Evolutionary conservation across 2,329 filamentous ascomycete genomes (phyloP).

Genomic region (Penicillium concentricum): DNA sequence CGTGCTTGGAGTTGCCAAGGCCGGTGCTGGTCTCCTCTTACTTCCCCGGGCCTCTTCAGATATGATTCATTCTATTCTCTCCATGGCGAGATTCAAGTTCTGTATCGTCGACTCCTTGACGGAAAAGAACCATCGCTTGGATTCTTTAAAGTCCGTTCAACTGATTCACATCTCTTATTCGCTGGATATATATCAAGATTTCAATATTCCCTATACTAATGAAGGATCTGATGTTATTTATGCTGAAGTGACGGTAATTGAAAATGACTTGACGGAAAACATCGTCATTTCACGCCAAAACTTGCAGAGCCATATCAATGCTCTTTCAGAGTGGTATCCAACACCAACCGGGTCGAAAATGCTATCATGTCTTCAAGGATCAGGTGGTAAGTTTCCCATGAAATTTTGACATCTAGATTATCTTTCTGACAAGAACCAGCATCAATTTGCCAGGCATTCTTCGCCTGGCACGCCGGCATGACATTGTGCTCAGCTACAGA

Average conservation of each 20-base stretch:
- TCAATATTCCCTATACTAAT: constrained; percentile 10
- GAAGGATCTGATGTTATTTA: constrained; percentile 61
- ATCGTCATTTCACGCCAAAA: constrained; percentile 75
- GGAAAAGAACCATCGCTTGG: neutral
- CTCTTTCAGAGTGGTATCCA: constrained; percentile 67
- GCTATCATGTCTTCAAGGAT: constrained; percentile 79
- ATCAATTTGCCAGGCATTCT: constrained; percentile 89
- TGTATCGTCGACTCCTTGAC: constrained; percentile 40
- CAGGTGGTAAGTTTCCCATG: constrained; percentile 55
- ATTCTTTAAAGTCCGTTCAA: constrained; percentile 9
- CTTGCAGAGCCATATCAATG: constrained; percentile 71
- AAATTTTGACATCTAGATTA: neutral
- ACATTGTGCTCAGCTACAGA: constrained; percentile 74
- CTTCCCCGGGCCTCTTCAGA: constrained; percentile 67
- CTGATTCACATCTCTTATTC: constrained; percentile 15
- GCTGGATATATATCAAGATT: constrained; percentile 14
- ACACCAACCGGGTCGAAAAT: constrained; percentile 56
- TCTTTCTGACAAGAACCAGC: constrained; percentile 46
- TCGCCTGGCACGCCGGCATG: constrained; percentile 75
- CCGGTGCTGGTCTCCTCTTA: constrained; percentile 78
- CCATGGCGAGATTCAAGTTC: constrained; percentile 55
- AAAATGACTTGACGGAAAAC: constrained; percentile 56
- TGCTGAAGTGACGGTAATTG: constrained; percentile 72
- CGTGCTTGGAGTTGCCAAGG: constrained; percentile 72
- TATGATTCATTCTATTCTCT: constrained; percentile 61